Percentiles rank a stretch among this genome's conserved stretches.
Evolutionary conservation across 441 rosid genomes (phyloP).

Genomic region (Raphanus hybrid): DNA sequence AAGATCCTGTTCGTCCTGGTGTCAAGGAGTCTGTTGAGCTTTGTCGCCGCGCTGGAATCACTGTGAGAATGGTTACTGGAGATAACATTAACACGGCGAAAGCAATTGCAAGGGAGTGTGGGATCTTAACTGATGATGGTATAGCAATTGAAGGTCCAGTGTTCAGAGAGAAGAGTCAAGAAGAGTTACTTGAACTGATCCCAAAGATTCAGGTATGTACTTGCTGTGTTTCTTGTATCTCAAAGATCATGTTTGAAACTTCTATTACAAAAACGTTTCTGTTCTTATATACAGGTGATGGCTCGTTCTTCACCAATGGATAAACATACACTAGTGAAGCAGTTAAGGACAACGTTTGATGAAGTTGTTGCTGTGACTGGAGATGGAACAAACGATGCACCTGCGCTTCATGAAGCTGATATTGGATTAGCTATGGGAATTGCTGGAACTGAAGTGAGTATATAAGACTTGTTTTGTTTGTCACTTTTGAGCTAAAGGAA

Average conservation of each 20-base stretch:
- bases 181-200: constrained; percentile 65
- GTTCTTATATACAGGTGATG: constrained; percentile 54
- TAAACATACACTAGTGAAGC: constrained; percentile 70
- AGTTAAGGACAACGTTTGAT: constrained; percentile 70
- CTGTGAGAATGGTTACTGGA: constrained; percentile 77
- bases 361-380: constrained; percentile 81
- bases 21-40: constrained; percentile 65
- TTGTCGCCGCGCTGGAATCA: constrained; percentile 68
- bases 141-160: constrained; percentile 74
- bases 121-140: constrained; percentile 72
- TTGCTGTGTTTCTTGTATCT: neutral
- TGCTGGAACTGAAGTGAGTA: constrained; percentile 75
- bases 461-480: neutral
- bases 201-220: constrained; percentile 82
- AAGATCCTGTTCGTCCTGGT: constrained; percentile 78
- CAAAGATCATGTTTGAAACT: neutral
- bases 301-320: constrained; percentile 78
- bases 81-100: constrained; percentile 77
- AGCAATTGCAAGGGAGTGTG: constrained; percentile 77
- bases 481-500: neutral
- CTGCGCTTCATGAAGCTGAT: constrained; percentile 77
- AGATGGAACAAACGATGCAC: constrained; percentile 81
- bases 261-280: neutral
- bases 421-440: constrained; percentile 83
- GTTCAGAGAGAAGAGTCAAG: constrained; percentile 61